Percentiles rank a stretch among this genome's conserved stretches.
Conservation (phyloP, 257 asterid species). For the Solanum tacnaense region DNA sequence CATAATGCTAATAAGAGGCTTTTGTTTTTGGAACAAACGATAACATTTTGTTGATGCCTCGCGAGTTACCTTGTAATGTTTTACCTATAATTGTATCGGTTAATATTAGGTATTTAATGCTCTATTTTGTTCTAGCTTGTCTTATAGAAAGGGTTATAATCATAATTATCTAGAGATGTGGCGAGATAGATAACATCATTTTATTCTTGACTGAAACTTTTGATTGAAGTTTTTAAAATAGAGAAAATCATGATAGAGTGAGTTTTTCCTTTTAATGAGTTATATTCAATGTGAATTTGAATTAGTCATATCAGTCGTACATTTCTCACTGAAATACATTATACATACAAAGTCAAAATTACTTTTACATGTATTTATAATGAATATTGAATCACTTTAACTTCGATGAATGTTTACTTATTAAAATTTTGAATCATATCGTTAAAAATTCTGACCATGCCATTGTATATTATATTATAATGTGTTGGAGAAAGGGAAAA, state of each 20-base stretch:
- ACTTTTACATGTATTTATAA: neutral
- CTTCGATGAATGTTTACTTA: neutral
- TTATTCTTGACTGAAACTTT: neutral
- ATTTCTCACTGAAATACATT: neutral
- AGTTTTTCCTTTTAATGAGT: neutral
- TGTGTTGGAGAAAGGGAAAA: neutral
- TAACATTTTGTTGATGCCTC: neutral
- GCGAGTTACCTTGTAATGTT: neutral
- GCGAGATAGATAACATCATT: too few species aligned
- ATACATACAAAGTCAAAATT: neutral
- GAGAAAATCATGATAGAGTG: neutral
- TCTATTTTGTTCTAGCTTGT: neutral
- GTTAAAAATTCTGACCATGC: neutral
- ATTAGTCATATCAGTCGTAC: neutral
- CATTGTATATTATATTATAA: neutral
- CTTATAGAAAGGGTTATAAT: neutral
- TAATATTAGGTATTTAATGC: neutral
- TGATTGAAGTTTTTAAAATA: neutral
- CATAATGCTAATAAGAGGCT: neutral
- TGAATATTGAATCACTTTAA: neutral
- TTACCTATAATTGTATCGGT: neutral
- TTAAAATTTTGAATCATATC: neutral
- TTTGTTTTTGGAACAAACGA: neutral
- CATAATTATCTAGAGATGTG: neutral
- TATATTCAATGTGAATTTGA: neutral